phyloP scores from a whole-genome alignment of 495 filamentous ascomycete species.

The Clohesyomyces aquaticus region DNA sequence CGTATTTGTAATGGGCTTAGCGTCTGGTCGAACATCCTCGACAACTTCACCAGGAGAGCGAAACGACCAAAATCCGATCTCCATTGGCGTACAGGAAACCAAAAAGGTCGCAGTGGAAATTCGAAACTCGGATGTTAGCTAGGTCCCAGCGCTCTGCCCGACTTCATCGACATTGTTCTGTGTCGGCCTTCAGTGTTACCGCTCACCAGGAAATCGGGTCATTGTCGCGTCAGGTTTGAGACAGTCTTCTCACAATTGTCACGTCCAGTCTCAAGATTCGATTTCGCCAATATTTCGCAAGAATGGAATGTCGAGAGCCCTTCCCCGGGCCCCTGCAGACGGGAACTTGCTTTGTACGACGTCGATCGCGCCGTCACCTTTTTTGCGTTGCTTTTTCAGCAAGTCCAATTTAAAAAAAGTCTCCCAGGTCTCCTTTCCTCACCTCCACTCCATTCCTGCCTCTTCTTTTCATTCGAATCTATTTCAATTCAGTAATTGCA shows the following conservation, averaged over 20 bases:
- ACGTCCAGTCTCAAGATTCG: background rate
- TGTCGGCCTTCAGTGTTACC: background rate
- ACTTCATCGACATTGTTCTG: background rate
- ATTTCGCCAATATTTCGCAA: background rate
- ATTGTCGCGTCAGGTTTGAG: background rate
- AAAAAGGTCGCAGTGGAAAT: background rate
- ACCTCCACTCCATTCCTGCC: background rate
- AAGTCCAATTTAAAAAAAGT: background rate
- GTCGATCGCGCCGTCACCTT: background rate
- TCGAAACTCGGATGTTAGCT: background rate
- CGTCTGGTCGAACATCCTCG: background rate
- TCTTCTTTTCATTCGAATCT: background rate
- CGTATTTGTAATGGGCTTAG: background rate
- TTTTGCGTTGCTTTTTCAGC: background rate
- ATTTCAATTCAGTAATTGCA: too few species aligned
- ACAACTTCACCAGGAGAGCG: background rate
- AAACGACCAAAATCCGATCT: background rate
- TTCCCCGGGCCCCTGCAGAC: background rate
- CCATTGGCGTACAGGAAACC: background rate
- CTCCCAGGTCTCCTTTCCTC: background rate
- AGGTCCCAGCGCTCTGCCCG: background rate
- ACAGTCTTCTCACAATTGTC: background rate
- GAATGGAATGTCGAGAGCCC: background rate
- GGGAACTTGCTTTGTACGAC: background rate
- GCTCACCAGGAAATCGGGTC: background rate